phyloP scores from a whole-genome alignment of 2,329 filamentous ascomycete genomes.

The Pseudocercospora pini-densiflorae region DNA sequence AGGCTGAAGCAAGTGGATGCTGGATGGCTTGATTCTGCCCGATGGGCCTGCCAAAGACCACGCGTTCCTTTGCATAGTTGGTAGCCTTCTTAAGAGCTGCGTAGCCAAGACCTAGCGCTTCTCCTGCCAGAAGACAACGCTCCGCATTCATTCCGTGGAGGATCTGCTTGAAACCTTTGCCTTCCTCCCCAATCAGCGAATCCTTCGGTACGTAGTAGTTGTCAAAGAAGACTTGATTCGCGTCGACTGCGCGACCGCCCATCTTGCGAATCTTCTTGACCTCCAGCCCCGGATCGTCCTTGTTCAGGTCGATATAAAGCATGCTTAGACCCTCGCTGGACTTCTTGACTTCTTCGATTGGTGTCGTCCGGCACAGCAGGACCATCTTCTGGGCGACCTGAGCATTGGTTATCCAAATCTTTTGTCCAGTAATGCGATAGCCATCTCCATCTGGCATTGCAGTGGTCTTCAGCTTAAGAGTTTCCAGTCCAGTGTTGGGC shows the following conservation, averaged over 20 bases:
- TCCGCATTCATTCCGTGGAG: slow-evolving; percentile 57
- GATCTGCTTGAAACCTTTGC: slow-evolving; percentile 74
- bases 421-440: slow-evolving; percentile 75
- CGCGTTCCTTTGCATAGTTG: slow-evolving; percentile 54
- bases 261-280: slow-evolving; percentile 80
- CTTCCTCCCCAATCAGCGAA: slow-evolving; percentile 71
- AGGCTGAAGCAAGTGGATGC: slow-evolving; percentile 63
- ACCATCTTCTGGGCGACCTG: slow-evolving; percentile 86
- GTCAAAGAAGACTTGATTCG: slow-evolving; percentile 89
- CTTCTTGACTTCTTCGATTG: slow-evolving; percentile 68
- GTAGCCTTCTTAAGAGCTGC: slow-evolving; percentile 54
- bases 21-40: slow-evolving; percentile 65
- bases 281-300: slow-evolving; percentile 60
- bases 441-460: slow-evolving; percentile 64
- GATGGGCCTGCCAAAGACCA: slow-evolving; percentile 62
- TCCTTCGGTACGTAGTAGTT: slow-evolving; percentile 69
- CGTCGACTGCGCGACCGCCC: slow-evolving; percentile 80
- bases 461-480: slow-evolving; percentile 68
- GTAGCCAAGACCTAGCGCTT: slow-evolving; percentile 80
- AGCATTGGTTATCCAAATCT: slow-evolving; percentile 88
- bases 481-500: slow-evolving; percentile 79
- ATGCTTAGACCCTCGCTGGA: slow-evolving; percentile 77
- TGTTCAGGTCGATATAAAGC: slow-evolving; percentile 79
- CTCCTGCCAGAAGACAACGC: slow-evolving; percentile 64
- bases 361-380: slow-evolving; percentile 75